Evolutionary conservation across 352 stramenopile genomes (phyloP), one percentile per base, ranked within the genome.

Genomic region (Hyaloperonospora brassicae): DNA sequence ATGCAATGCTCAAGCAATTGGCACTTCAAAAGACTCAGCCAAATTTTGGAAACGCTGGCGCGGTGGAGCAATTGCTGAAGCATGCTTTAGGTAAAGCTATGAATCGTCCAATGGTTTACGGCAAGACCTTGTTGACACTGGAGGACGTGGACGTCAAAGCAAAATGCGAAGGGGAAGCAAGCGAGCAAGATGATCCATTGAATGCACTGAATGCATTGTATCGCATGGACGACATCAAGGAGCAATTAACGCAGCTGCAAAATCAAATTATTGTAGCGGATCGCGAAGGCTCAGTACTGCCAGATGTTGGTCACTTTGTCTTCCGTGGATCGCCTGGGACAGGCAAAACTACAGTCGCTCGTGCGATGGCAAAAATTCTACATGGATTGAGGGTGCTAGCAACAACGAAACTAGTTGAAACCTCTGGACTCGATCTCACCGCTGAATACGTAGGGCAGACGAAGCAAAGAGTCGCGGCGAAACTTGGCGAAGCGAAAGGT

Each of bases 351-450:
- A 93, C 79, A 1, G 89, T 98, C 1, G 93, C 93, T 10, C 76
- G 89, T 17, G 72, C 87, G 5, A 88, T 98, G 64, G 94, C 88
- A 2, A 85, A 96, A 55, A 94, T 98, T 49, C 88, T 98, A 43
- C 87, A 97, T 59, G 73, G 87, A 14, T 86, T 98, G 64, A 91
- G 87, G 12, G 72, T 97, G 1, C 64, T 98, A 48, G 76, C 79
- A 14, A 92, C 87, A 5, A 87, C 93, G 12, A 95, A 97, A 42
- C 92, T 98, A 21, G 75, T 97, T 8, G 88, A 96, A 54, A 83
- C 72, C 10, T 93, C 83, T 17, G 74, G 90, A 5, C 56, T 94
- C 36, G 85, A 96, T 30, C 64, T 98, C 27, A 93, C 94, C 0
- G 89, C 82, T 59, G 65, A 92, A 34, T 87, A 90, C 39, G 70